Base-by-base conservation (phyloP, 805 yeast species). In the Monosporozyma unispora region DNA sequence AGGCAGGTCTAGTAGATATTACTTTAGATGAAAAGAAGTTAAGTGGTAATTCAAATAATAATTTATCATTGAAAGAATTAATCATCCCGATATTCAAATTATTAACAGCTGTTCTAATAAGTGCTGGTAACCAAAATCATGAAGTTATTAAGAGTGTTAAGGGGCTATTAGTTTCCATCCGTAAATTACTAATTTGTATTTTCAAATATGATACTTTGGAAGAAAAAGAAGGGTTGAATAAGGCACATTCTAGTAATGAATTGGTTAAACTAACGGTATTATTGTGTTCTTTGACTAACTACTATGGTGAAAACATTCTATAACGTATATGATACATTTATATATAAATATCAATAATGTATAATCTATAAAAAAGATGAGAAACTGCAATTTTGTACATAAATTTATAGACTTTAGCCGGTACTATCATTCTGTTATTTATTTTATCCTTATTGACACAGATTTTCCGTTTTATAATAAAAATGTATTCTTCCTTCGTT, bases 51-150 rank as follows among this genome's bases (percentile, higher is more conserved):
- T 55, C 60, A 22, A 51, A 58, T 6, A 59, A 58, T 33, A 66
- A 61, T 1, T 57, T 84, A 3, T 80, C 89, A 0, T 70, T 79
- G 46, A 81, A 79, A 60, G 95, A 86, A 51, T 68, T 86, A 18
- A 70, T 86, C 39, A 74, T 82, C 31, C 93, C 95, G 0, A 71
- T 83, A 2, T 84, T 87, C 63, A 95, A 86, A 58, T 68, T 88
- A 44, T 70, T 87, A 2, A 66, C 80, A 9, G 80, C 95, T 0
- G 70, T 85, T 7, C 67, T 84, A 3, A 69, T 89, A 9, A 79
- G 95, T 2, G 77, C 86, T 72, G 96, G 96, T 0, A 82, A 90
- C 4, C 80, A 82, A 41, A 87, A 87, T 63, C 74, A 72, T 51
- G 72, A 77, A 0, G 80, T 84, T 14, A 70, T 81, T 9, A 59